Evolutionary conservation across 2,329 filamentous ascomycete species (phyloP).

Genomic region (Sclerotinia trifoliorum): DNA sequence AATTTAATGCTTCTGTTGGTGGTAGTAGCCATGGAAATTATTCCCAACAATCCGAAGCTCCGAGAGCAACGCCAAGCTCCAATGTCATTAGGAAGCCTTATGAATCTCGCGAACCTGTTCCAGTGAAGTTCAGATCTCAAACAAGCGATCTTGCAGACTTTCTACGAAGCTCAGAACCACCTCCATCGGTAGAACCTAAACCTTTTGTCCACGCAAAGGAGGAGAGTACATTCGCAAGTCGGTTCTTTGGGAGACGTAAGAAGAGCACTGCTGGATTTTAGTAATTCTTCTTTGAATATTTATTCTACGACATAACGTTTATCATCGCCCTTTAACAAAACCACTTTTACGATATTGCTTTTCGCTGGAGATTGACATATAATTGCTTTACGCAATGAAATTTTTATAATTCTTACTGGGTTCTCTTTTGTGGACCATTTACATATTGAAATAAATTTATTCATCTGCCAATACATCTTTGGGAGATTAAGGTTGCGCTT

Average conservation of each 20-base stretch:
- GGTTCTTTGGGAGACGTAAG: slow-evolving; percentile 22
- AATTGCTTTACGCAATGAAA: background rate
- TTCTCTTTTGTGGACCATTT: background rate
- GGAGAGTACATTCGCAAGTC: slow-evolving; percentile 20
- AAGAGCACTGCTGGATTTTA: slow-evolving; percentile 18
- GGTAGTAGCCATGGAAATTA: slow-evolving; percentile 43
- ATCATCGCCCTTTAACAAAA: background rate
- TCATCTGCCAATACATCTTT: slow-evolving; percentile 1
- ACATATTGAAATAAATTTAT: slow-evolving; percentile 1
- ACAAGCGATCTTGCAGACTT: slow-evolving; percentile 73
- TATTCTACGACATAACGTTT: background rate
- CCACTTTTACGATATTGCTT: background rate
- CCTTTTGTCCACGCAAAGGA: slow-evolving; percentile 19
- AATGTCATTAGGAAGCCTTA: slow-evolving; percentile 53
- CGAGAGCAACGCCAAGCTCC: slow-evolving; percentile 24
- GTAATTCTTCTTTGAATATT: background rate
- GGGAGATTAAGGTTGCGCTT: background rate
- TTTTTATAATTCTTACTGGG: background rate
- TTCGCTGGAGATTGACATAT: background rate
- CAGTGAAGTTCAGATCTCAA: slow-evolving; percentile 31
- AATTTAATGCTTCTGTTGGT: slow-evolving; percentile 54
- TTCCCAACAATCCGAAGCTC: slow-evolving; percentile 30
- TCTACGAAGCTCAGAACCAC: slow-evolving; percentile 44
- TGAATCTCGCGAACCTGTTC: slow-evolving; percentile 37
- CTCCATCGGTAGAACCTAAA: slow-evolving; percentile 19